A percentile compares a stretch with the other conserved stretches of the same genome.
Evolutionary conservation across 2,329 filamentous ascomycete species (phyloP).

Genomic region (Fusarium circinatum): DNA sequence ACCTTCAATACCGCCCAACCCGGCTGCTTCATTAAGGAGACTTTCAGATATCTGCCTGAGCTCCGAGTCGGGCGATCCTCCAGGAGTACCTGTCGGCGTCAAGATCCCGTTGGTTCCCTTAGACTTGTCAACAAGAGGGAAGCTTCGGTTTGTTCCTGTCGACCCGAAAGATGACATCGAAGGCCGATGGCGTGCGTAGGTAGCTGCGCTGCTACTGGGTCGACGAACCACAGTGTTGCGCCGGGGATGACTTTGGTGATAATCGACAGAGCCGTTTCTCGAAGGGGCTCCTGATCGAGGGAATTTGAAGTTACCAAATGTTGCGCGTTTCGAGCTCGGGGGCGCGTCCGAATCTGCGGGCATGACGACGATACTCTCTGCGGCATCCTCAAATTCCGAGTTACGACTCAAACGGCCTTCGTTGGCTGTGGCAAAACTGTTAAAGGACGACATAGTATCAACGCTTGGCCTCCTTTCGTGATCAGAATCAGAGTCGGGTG

Average conservation of each 20-base stretch:
- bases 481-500: constrained; percentile 26
- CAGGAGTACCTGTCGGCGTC: constrained; percentile 52
- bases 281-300: constrained; percentile 23
- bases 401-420: constrained; percentile 59
- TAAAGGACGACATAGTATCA: constrained; percentile 61
- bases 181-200: constrained; percentile 50
- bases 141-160: constrained; percentile 68
- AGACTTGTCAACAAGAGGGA: constrained; percentile 67
- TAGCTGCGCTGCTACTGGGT: constrained; percentile 32
- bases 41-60: constrained; percentile 59
- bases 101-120: constrained; percentile 58
- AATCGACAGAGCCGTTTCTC: constrained; percentile 43
- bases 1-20: constrained; percentile 51
- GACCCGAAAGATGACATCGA: constrained; percentile 68
- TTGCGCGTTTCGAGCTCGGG: constrained; percentile 35
- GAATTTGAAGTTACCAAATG: constrained; percentile 44
- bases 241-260: constrained; percentile 32
- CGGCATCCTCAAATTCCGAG: constrained; percentile 38
- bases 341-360: constrained; percentile 37
- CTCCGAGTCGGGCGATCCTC: constrained; percentile 61
- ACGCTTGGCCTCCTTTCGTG: constrained; percentile 56
- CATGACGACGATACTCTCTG: constrained; percentile 35
- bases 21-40: constrained; percentile 60
- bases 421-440: constrained; percentile 67
- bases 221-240: constrained; percentile 57